These are phyloP conservation scores for Penicillium waksmanii DNA, from an alignment of 495 filamentous ascomycete species.

Conservation along the genomic window DNA sequence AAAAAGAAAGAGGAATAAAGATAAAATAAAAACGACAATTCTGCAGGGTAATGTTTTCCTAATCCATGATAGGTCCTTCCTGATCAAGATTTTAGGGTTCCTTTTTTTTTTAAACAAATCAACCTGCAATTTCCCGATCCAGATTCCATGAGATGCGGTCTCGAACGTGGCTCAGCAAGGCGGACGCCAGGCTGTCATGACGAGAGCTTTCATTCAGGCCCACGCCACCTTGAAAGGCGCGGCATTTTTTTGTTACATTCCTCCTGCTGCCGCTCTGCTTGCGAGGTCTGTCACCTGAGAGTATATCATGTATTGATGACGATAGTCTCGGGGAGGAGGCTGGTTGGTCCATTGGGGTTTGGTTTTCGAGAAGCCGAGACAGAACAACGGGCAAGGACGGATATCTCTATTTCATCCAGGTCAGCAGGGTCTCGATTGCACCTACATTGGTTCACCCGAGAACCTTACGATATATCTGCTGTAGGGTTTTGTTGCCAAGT, in stretches of 20 bases:
- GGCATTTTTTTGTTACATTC: slow-evolving; percentile 18
- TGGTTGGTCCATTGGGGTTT: slow-evolving; percentile 9
- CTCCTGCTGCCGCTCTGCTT: not conserved
- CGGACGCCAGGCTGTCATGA: slow-evolving; percentile 18
- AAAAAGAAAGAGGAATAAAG: too few species aligned
- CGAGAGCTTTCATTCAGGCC: slow-evolving; percentile 13
- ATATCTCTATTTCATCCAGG: slow-evolving; percentile 8
- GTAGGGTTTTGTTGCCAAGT: slow-evolving; percentile 3
- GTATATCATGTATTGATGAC: slow-evolving; percentile 2
- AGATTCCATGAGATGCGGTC: slow-evolving; percentile 18
- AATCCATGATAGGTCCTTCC: not conserved
- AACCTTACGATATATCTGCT: slow-evolving; percentile 12
- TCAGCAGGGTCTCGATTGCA: slow-evolving; percentile 16
- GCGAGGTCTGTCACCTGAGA: slow-evolving; percentile 1
- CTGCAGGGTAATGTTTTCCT: not conserved
- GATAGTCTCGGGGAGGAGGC: slow-evolving; percentile 1
- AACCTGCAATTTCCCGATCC: slow-evolving; percentile 21
- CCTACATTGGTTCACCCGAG: slow-evolving; percentile 14
- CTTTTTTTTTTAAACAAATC: slow-evolving; percentile 4
- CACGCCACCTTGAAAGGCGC: slow-evolving; percentile 12
- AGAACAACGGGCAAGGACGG: not conserved
- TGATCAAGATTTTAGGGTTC: not conserved
- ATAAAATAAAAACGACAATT: not conserved
- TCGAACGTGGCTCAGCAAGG: slow-evolving; percentile 32
- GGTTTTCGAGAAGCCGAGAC: slow-evolving; percentile 3